phyloP scores from a whole-genome alignment of 2,329 filamentous ascomycete genomes.

The Colletotrichum destructivum region DNA sequence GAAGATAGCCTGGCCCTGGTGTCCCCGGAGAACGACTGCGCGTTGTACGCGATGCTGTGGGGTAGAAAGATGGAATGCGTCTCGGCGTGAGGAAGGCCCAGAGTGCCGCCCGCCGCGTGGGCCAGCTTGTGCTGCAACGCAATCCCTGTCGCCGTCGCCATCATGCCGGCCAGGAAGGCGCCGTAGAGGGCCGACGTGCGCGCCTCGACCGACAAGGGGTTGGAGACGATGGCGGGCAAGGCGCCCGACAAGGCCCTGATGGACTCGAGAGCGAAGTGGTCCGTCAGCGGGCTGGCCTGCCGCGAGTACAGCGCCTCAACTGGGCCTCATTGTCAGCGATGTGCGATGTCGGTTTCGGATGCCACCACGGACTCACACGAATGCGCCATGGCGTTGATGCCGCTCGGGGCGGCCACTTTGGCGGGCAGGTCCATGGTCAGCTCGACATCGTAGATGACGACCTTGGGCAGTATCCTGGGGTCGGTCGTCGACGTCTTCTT shows the following conservation, averaged over 20 bases:
- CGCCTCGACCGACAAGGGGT: slow-evolving; percentile 61
- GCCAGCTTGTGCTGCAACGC: slow-evolving; percentile 42
- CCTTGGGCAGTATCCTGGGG: slow-evolving; percentile 38
- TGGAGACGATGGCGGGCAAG: slow-evolving; percentile 66
- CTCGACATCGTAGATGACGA: slow-evolving; percentile 40
- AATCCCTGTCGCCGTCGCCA: slow-evolving; percentile 34
- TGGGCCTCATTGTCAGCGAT: slow-evolving; percentile 1
- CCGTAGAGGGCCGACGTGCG: slow-evolving; percentile 50
- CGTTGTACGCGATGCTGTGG: slow-evolving; percentile 39
- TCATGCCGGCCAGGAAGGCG: slow-evolving; percentile 36
- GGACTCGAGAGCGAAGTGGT: slow-evolving; percentile 38
- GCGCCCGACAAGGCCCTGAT: slow-evolving; percentile 48
- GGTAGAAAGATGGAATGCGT: slow-evolving; percentile 40
- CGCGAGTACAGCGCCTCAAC: slow-evolving; percentile 40
- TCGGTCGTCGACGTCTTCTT: slow-evolving; percentile 41
- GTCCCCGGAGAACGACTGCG: slow-evolving; percentile 13
- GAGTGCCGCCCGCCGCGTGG: slow-evolving; percentile 34
- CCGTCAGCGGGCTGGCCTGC: slow-evolving; percentile 36
- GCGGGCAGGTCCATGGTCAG: slow-evolving; percentile 40
- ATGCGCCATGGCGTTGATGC: slow-evolving; percentile 41
- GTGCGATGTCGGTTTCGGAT: background rate
- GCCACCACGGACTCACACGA: slow-evolving; percentile 24
- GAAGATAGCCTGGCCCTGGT: slow-evolving; percentile 15
- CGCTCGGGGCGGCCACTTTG: slow-evolving; percentile 37
- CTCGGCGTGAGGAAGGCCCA: slow-evolving; percentile 40